Percentiles rank a stretch among this genome's conserved stretches.
phyloP scores from a whole-genome alignment of 1,139 yeast species.

The Geotrichum histeridarum region DNA sequence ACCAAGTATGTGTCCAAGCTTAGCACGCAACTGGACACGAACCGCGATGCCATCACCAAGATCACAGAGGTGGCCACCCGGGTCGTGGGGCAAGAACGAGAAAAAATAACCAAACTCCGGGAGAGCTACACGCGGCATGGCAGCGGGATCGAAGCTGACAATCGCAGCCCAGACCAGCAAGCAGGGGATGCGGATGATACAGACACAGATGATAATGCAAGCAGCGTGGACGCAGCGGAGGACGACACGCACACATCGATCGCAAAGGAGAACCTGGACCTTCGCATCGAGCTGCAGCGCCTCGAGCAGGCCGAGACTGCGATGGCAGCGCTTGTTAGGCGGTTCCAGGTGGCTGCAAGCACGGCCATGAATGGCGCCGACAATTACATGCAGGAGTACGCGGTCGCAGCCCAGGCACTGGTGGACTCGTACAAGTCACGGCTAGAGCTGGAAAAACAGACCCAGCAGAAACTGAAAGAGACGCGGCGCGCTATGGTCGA shows the following conservation, averaged over 20 bases:
- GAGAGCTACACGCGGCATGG: conserved; percentile 2
- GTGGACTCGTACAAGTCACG: conserved; percentile 26
- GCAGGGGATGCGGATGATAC: not conserved
- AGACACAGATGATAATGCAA: not conserved
- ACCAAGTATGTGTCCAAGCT: conserved; percentile 13
- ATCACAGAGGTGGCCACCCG: conserved; percentile 12
- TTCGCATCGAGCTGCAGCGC: conserved; percentile 29
- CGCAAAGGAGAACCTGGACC: conserved; percentile 23
- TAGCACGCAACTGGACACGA: conserved; percentile 2
- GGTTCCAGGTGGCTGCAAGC: conserved; percentile 26
- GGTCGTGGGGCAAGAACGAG: conserved; percentile 8
- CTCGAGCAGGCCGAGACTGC: conserved; percentile 27
- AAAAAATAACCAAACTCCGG: not conserved
- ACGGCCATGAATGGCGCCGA: conserved; percentile 23
- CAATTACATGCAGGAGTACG: conserved; percentile 24
- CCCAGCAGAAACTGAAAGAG: conserved; percentile 17
- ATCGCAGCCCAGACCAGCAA: not conserved
- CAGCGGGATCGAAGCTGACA: not conserved
- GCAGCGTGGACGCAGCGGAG: not conserved
- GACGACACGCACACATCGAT: conserved; percentile 3
- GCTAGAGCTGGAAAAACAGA: conserved; percentile 23
- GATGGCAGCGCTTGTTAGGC: conserved; percentile 23
- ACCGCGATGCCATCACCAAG: conserved; percentile 11
- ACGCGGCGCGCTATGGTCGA: not conserved
- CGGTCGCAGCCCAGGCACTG: conserved; percentile 22